A percentile compares a stretch with the other conserved stretches of the same genome.
These are phyloP conservation scores for Diutina ranongensis DNA, from an alignment of 1,139 yeast genomes.

Conservation along the genomic window DNA sequence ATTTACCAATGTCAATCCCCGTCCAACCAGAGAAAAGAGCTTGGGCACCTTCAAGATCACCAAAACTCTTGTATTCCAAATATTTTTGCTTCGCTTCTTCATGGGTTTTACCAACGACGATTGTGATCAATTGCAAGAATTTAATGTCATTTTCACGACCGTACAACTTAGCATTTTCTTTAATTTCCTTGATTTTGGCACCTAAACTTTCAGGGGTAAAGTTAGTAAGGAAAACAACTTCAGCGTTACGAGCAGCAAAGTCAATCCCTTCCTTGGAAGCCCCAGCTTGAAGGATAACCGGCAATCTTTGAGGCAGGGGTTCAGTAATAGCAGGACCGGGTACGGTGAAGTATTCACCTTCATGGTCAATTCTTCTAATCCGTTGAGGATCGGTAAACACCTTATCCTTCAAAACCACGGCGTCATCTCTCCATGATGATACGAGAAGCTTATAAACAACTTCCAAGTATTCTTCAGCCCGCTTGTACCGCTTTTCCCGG, in stretches of 20 bases:
- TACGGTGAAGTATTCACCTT: slow-evolving; percentile 27
- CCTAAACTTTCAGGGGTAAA: slow-evolving; percentile 19
- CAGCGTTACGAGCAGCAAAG: slow-evolving; percentile 36
- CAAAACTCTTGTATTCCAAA: slow-evolving; percentile 19
- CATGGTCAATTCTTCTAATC: slow-evolving; percentile 28
- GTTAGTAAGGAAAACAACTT: slow-evolving; percentile 26
- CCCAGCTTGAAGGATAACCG: slow-evolving; percentile 37
- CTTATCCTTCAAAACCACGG: slow-evolving; percentile 22
- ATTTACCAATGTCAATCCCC: slow-evolving; percentile 23
- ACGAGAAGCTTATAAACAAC: slow-evolving; percentile 27
- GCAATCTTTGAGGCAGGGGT: slow-evolving; percentile 34
- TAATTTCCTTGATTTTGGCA: slow-evolving; percentile 19
- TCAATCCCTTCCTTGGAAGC: slow-evolving; percentile 31
- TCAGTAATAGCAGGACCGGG: slow-evolving; percentile 35
- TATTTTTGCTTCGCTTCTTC: slow-evolving; percentile 24
- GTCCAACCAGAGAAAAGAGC: slow-evolving; percentile 29
- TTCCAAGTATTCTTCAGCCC: slow-evolving; percentile 31
- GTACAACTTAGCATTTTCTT: slow-evolving; percentile 18
- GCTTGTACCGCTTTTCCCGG: slow-evolving; percentile 28
- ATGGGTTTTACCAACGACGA: slow-evolving; percentile 23
- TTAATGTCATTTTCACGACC: slow-evolving; percentile 26
- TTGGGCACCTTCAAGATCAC: slow-evolving; percentile 30
- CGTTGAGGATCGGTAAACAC: slow-evolving; percentile 28
- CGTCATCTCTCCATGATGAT: slow-evolving; percentile 38
- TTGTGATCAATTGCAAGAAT: slow-evolving; percentile 22